These are phyloP conservation scores for Exserohilum turcica DNA, from an alignment of 2,329 filamentous ascomycete species.

Conservation along the genomic window DNA sequence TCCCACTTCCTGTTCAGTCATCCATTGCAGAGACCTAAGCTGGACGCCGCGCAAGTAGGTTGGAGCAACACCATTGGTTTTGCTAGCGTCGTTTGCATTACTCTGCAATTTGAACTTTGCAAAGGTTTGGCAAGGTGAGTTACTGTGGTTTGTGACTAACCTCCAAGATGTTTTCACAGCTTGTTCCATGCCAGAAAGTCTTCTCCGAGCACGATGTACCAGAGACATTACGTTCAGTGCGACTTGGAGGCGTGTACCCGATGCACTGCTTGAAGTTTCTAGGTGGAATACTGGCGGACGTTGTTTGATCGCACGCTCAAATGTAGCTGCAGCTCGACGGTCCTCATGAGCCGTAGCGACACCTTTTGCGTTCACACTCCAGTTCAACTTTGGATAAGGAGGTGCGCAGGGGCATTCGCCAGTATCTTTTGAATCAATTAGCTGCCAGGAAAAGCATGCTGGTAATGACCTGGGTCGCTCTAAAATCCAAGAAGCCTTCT, in stretches of 20 bases:
- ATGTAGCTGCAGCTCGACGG: constrained; percentile 55
- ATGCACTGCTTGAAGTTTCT: constrained; percentile 18
- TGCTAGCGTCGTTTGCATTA: constrained; percentile 45
- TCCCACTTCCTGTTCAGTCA: constrained; percentile 59
- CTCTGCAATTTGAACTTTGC: constrained; percentile 51
- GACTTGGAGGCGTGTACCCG: constrained; percentile 47
- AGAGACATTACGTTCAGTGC: constrained; percentile 51
- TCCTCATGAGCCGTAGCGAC: constrained; percentile 37
- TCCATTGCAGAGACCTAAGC: constrained; percentile 63
- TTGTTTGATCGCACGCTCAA: constrained; percentile 58
- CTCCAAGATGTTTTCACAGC: constrained; percentile 50
- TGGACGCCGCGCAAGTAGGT: constrained; percentile 58
- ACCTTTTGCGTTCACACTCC: constrained; percentile 29
- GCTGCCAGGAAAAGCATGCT: constrained; percentile 30
- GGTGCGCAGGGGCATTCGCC: constrained; percentile 35
- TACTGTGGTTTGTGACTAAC: constrained; percentile 53
- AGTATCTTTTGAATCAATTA: not conserved
- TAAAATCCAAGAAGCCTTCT: constrained; percentile 30
- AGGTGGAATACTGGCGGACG: constrained; percentile 45
- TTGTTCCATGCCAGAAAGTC: constrained; percentile 28
- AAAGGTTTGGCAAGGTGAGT: constrained; percentile 41
- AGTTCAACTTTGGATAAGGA: constrained; percentile 27
- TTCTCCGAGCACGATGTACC: constrained; percentile 50
- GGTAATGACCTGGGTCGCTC: constrained; percentile 24
- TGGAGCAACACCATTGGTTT: constrained; percentile 40